Conservation (phyloP, 768 basidiomycete species). For the Phylloporus scabripes region DNA sequence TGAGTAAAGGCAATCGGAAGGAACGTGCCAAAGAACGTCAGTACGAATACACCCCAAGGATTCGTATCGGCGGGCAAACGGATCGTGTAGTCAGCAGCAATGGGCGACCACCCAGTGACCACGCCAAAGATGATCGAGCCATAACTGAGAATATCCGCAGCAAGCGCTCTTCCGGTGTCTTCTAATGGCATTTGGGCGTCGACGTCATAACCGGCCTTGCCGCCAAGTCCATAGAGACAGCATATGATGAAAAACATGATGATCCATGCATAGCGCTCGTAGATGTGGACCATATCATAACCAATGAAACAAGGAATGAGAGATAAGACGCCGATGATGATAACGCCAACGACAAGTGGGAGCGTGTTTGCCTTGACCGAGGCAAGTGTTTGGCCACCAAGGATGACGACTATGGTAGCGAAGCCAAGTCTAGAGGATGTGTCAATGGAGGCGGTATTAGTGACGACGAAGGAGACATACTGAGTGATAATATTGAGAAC, state of each 20-base stretch:
- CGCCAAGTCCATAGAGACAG: slow-evolving; percentile 47
- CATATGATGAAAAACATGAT: slow-evolving; percentile 40
- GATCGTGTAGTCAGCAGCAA: slow-evolving; percentile 50
- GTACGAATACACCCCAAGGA: slow-evolving; percentile 38
- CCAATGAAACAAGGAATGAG: slow-evolving; percentile 45
- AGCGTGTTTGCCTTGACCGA: slow-evolving; percentile 42
- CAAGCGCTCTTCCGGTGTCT: slow-evolving; percentile 39
- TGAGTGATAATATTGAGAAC: slow-evolving; percentile 53
- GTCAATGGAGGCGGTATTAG: neutral
- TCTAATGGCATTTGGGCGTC: slow-evolving; percentile 38
- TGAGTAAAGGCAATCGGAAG: slow-evolving; percentile 40
- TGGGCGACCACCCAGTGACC: slow-evolving; percentile 44
- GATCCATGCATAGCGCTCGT: slow-evolving; percentile 56
- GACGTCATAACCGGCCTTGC: slow-evolving; percentile 41
- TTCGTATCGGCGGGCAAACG: slow-evolving; percentile 41
- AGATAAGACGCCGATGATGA: slow-evolving; percentile 40
- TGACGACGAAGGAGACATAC: slow-evolving; percentile 12
- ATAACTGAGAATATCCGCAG: slow-evolving; percentile 47
- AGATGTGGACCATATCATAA: slow-evolving; percentile 45
- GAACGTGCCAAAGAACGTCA: slow-evolving; percentile 48
- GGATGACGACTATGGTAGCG: slow-evolving; percentile 43
- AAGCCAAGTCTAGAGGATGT: slow-evolving; percentile 37
- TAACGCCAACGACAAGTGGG: slow-evolving; percentile 43
- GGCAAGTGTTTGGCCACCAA: slow-evolving; percentile 48
- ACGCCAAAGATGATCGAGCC: slow-evolving; percentile 49